phyloP scores from a whole-genome alignment of 1,284 basidiomycete genomes.

The Marasmius tenuissimus region DNA sequence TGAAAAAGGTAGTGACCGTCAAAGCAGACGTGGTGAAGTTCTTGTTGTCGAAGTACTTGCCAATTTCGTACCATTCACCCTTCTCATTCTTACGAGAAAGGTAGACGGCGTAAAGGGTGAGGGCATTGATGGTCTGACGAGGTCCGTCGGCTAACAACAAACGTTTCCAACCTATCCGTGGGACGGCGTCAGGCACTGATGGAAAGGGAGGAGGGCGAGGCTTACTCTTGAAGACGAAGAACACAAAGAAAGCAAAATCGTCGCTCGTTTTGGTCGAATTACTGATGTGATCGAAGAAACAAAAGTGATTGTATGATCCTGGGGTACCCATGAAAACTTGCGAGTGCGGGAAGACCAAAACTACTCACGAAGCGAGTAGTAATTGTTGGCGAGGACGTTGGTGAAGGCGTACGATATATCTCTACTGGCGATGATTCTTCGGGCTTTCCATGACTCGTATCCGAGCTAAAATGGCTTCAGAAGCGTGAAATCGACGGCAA shows the following conservation, averaged over 20 bases:
- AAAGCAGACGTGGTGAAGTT: constrained; percentile 76
- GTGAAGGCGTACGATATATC: constrained; percentile 98
- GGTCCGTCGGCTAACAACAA: constrained; percentile 94
- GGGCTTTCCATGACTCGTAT: constrained; percentile 91
- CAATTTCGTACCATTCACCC: constrained; percentile 58
- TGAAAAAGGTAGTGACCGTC: constrained; percentile 88
- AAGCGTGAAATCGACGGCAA: constrained; percentile 7
- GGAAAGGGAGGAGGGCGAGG: constrained; percentile 23
- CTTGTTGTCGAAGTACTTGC: constrained; percentile 71
- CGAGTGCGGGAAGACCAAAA: background rate
- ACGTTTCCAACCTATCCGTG: constrained; percentile 85
- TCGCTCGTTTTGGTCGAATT: constrained; percentile 96
- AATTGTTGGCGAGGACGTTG: constrained; percentile 96
- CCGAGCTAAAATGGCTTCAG: constrained; percentile 54
- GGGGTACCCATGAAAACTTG: constrained; percentile 8
- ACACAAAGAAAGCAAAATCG: constrained; percentile 98
- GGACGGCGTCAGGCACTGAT: constrained; percentile 13
- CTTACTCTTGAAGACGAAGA: constrained; percentile 97
- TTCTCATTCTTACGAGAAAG: constrained; percentile 65
- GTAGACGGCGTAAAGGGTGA: constrained; percentile 92
- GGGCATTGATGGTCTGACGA: constrained; percentile 94
- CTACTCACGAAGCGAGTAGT: constrained; percentile 84
- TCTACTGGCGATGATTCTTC: constrained; percentile 90
- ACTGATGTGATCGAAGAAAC: constrained; percentile 96
- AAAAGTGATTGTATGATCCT: constrained; percentile 97